Conservation (phyloP, 2,329 filamentous ascomycete species). For the Neonectria magnoliae region DNA sequence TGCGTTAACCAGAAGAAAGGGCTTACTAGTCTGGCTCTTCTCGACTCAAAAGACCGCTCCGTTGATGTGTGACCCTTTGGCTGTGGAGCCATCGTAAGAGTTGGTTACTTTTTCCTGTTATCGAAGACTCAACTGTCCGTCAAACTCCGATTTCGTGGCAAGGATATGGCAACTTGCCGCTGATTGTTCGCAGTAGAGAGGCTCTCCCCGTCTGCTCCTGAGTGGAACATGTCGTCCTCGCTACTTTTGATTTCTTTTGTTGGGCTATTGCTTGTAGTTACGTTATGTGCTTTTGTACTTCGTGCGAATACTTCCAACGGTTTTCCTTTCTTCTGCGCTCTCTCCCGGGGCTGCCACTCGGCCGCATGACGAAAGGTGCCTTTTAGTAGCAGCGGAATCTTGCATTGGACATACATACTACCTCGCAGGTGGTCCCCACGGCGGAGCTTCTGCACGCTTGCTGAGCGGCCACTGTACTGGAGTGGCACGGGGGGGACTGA, state of each 20-base stretch:
- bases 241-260: not conserved
- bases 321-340: constrained; percentile 24
- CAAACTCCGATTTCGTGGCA: constrained; percentile 15
- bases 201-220: not conserved
- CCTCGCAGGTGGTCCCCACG: constrained; percentile 29
- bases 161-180: constrained; percentile 7
- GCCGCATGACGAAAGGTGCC: constrained; percentile 30
- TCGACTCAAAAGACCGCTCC: constrained; percentile 1
- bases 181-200: not conserved
- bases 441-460: constrained; percentile 32
- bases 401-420: constrained; percentile 37
- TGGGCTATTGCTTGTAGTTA: not conserved
- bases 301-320: not conserved
- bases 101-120: constrained; percentile 12
- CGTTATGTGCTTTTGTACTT: constrained; percentile 1
- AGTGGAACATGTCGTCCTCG: not conserved
- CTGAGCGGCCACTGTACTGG: constrained; percentile 24
- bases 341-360: constrained; percentile 22
- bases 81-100: constrained; percentile 19
- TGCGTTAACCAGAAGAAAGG: constrained; percentile 19
- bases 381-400: constrained; percentile 43
- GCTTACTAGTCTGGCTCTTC: constrained; percentile 4
- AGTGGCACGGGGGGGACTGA: constrained; percentile 31
- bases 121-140: constrained; percentile 16
- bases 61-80: constrained; percentile 1